Percentiles rank a stretch among this genome's conserved stretches.
Conservation (phyloP, 2,329 filamentous ascomycete species). For the Dothistroma septosporum region DNA sequence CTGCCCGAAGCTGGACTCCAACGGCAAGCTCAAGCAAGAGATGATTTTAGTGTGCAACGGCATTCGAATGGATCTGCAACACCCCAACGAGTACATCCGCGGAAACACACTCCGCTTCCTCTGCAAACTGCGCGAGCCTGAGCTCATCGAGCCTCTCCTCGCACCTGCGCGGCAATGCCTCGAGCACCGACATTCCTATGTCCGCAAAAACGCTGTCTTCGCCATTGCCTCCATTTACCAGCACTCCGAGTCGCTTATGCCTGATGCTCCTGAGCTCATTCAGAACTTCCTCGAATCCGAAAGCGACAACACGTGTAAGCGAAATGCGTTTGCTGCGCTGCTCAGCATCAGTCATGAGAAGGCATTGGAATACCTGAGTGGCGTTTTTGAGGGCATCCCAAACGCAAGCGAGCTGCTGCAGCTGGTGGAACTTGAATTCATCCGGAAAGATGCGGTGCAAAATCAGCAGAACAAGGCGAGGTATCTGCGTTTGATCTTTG, state of each 20-base stretch:
- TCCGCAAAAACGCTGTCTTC: constrained; percentile 96
- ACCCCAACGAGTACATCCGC: constrained; percentile 96
- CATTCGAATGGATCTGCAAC: constrained; percentile 94
- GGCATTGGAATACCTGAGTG: constrained; percentile 80
- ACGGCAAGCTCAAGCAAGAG: constrained; percentile 96
- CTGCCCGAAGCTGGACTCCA: constrained; percentile 88
- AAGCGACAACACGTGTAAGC: constrained; percentile 92
- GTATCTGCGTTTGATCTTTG: constrained; percentile 92
- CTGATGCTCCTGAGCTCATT: constrained; percentile 90
- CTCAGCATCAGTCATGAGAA: constrained; percentile 90
- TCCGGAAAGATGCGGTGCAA: constrained; percentile 92
- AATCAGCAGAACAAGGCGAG: constrained; percentile 94
- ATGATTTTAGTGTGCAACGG: constrained; percentile 99
- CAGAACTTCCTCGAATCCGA: constrained; percentile 84
- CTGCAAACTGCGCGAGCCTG: constrained; percentile 89
- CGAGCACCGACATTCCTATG: constrained; percentile 94
- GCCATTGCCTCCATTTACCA: constrained; percentile 88
- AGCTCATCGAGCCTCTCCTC: constrained; percentile 92
- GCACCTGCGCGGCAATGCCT: constrained; percentile 89
- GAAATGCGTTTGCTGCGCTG: constrained; percentile 92
- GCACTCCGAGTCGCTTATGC: constrained; percentile 86
- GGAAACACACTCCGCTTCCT: constrained; percentile 98
- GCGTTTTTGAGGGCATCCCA: constrained; percentile 86
- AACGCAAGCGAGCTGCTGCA: constrained; percentile 93
- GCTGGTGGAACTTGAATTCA: constrained; percentile 92